Base-by-base conservation (phyloP, 805 yeast genomes). In the Lachancea cidri region DNA sequence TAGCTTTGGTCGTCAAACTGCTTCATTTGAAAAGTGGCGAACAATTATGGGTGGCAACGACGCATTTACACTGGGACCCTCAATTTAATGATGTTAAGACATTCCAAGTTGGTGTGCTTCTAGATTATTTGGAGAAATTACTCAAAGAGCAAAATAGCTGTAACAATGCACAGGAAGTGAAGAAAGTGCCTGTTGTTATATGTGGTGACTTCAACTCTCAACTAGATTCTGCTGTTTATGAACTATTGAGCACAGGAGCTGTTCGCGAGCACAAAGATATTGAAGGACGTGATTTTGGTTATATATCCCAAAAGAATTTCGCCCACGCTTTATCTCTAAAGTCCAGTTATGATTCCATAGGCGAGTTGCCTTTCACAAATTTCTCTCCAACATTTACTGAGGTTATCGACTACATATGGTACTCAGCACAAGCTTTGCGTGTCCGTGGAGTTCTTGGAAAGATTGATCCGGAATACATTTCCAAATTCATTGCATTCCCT, bases 51-150 rank as follows among this genome's bases (percentile, higher is more conserved):
- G 71, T 87, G 29, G 88, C 85, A 3, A 91, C 88, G 55, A 91
- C 98, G 0, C 99, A 93, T 72, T 76, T 93, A 62, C 97, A 91
- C 63, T 93, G 98, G 98, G 97, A 93, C 68, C 98, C 98, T 3
- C 86, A 85, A 37, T 86, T 81, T 58, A 86, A 86, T 60, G 99
- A 93, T 66, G 99, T 93, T 42, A 93, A 93, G 64, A 79, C 97
- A 2, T 83, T 93, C 67, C 98, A 93, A 69, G 93, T 86, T 42
- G 97, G 96, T 33, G 83, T 93, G 20, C 68, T 93, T 48, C 67
- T 93, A 54, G 97, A 91, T 54, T 96, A 93, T 64, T 65, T 94
- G 57, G 93, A 86, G 58, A 67, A 67, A 5, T 63, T 86, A 36
- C 66, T 80, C 33, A 78, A 77, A 55, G 66, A 71, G 54, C 62